Evolutionary conservation across 768 basidiomycete species (phyloP).

Genomic region (Amanita muscaria): DNA sequence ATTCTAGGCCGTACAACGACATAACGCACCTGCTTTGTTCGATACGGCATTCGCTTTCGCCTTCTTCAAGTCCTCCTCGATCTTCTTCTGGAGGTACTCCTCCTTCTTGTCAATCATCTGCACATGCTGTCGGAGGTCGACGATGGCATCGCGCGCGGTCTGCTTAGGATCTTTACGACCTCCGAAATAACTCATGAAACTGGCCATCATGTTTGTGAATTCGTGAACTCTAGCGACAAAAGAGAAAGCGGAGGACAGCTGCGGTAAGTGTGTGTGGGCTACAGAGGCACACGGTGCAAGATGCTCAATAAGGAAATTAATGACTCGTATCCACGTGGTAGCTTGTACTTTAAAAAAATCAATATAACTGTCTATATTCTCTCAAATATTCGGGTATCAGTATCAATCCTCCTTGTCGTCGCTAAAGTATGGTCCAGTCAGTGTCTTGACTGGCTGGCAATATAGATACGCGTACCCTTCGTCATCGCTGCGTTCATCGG

Average conservation of each 20-base stretch:
- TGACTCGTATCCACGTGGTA: constrained; percentile 8
- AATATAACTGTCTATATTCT: too few relatives aligned
- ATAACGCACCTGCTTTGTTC: constrained; percentile 88
- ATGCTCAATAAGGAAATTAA: constrained; percentile 8
- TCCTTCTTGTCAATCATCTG: constrained; percentile 99
- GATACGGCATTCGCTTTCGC: constrained; percentile 88
- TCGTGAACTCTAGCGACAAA: constrained; percentile 3
- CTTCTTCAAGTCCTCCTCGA: constrained; percentile 88
- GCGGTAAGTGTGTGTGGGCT: constrained; percentile 7
- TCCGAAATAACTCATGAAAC: constrained; percentile 85
- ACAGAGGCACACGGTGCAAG: constrained; percentile 2
- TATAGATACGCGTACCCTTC: constrained; percentile 27
- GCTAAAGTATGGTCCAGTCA: neutral
- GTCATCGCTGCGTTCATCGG: constrained; percentile 82
- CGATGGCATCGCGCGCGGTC: constrained; percentile 87
- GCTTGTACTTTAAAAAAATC: too few relatives aligned
- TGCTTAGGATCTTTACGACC: constrained; percentile 77
- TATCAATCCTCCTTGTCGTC: constrained; percentile 5
- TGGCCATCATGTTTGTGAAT: constrained; percentile 73
- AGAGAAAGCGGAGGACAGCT: too few relatives aligned
- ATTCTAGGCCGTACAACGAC: too few relatives aligned
- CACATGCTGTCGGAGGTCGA: constrained; percentile 85
- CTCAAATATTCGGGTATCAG: too few relatives aligned
- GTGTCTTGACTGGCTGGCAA: neutral
- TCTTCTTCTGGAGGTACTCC: constrained; percentile 92